phyloP scores from a whole-genome alignment of 768 basidiomycete species.

The Pseudohyphozyma bogoriensis region DNA sequence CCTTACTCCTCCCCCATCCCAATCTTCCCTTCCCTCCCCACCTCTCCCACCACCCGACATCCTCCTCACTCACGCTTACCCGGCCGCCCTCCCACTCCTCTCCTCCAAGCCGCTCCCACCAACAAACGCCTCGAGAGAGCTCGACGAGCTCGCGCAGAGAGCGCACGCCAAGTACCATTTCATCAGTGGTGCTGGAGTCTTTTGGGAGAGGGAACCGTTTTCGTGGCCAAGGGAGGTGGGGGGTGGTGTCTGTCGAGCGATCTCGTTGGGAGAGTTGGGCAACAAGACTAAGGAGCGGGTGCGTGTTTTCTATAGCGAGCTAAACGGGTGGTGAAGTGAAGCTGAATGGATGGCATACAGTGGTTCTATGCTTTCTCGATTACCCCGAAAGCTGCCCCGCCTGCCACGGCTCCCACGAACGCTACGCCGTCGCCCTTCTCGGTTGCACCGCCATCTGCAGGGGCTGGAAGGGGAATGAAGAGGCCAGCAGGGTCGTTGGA shows the following conservation, averaged over 20 bases:
- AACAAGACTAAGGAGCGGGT: slow-evolving; percentile 66
- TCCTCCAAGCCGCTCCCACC: slow-evolving; percentile 49
- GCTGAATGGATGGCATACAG: slow-evolving; percentile 40
- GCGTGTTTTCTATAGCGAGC: slow-evolving; percentile 33
- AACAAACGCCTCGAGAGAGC: slow-evolving; percentile 40
- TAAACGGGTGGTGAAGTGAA: not conserved
- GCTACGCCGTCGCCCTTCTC: slow-evolving; percentile 43
- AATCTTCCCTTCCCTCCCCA: slow-evolving; percentile 54
- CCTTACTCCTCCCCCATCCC: slow-evolving; percentile 51
- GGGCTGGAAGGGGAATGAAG: slow-evolving; percentile 35
- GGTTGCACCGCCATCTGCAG: slow-evolving; percentile 31
- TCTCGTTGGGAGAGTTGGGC: slow-evolving; percentile 84
- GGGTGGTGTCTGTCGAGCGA: slow-evolving; percentile 53
- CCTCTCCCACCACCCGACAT: slow-evolving; percentile 65
- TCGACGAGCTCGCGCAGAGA: slow-evolving; percentile 55
- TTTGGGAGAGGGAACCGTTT: slow-evolving; percentile 95
- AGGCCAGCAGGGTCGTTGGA: slow-evolving; percentile 30
- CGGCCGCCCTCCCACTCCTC: slow-evolving; percentile 53
- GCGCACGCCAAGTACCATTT: slow-evolving; percentile 72
- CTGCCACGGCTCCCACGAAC: slow-evolving; percentile 46
- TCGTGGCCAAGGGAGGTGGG: slow-evolving; percentile 58
- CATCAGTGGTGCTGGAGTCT: slow-evolving; percentile 56
- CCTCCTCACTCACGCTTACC: slow-evolving; percentile 70
- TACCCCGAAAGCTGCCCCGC: slow-evolving; percentile 44
- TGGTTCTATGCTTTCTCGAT: slow-evolving; percentile 98